Evolutionary conservation across 306 rosid species (phyloP), one percentile per base, ranked within the genome.

Genomic region (Casuarina cunninghamiana): DNA sequence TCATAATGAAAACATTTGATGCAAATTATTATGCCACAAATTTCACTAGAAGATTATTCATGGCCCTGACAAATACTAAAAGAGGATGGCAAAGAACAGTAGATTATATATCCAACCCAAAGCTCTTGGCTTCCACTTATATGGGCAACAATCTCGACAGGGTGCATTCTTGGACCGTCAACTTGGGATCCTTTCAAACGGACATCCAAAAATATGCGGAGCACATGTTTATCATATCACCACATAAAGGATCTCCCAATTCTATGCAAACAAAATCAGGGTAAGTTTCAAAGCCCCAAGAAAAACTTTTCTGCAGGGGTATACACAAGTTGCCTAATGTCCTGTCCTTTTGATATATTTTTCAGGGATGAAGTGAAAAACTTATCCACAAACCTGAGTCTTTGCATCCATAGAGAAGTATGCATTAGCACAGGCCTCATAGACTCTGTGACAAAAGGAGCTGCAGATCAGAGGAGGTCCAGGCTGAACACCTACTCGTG

Each of bases 391-490:
- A 77, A 95, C 99, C 97, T 95, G 93, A 63, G 93, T 86, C 79
- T 89, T 89, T 68, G 86, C 83, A 72, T 95, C 98, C 83, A 90
- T 72, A 43, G 98, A 92, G 88, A 92, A 94, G 90, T 92, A 94
- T 48, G 98, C 98, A 82, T 80, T 86, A 2, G 97, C 79, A 83
- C 98, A 95, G 39, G 97, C 87, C 57, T 83, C 73, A 68, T 88
- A 93, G 77, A 94, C 83, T 82, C 87, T 84, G 80, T 88, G 90
- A 11, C 98, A 94, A 78, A 94, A 88, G 48, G 98, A 89, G 68
- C 84, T 76, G 79, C 98, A 94, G 72, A 94, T 79, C 49, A 79
- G 75, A 46, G 98, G 98, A 77, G 98, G 98, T 71, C 97, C 97
- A 5, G 87, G 80, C 74, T 72, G 91, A 80, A 88, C 84, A 26